Evolutionary conservation across 148 eudicot genomes (phyloP), one percentile per base, ranked within the genome.

Genomic region (Amaranthus palmeri): DNA sequence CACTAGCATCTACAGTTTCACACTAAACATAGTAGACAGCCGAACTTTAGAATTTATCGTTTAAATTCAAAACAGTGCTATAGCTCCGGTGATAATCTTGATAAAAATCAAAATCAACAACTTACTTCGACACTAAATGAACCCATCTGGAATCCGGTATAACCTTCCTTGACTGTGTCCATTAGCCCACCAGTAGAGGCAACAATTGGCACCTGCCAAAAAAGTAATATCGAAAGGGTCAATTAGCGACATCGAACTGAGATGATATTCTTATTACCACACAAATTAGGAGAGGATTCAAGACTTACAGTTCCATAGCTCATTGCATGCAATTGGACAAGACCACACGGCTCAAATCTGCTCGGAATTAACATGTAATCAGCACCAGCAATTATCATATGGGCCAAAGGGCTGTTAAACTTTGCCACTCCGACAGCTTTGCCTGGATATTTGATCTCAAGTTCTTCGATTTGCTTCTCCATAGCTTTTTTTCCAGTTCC

Each of bases 271-370:
- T 7, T 25, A 25, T 25, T 25, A 11, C 52, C 53, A 59, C 15
- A 49, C 6, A 44, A 55, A 42, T 54, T 54, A 3, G 10, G 54
- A 4, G 10, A 53, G 70, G 58, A 3, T 13, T 43, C 17, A 64
- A 72, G 47, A 18, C 17, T 51, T 88, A 93, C 98, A 8, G 96
- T 89, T 86, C 99, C 99, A 72, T 95, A 95, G 78, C 88, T 83
- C 93, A 91, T 89, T 55, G 97, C 97, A 40, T 95, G 93, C 67
- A 95, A 77, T 76, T 95, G 99, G 72, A 91, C 92, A 67, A 95
- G 99, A 81, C 99, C 99, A 69, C 99, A 91, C 7, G 99, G 99
- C 75, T 95, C 99, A 51, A 95, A 95, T 83, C 99, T 86, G 76
- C 97, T 91, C 0, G 99, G 99, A 25, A 95, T 65, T 76, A 95